Base-by-base conservation (phyloP, 1,284 basidiomycete genomes). In the Moesziomyces sp. region DNA sequence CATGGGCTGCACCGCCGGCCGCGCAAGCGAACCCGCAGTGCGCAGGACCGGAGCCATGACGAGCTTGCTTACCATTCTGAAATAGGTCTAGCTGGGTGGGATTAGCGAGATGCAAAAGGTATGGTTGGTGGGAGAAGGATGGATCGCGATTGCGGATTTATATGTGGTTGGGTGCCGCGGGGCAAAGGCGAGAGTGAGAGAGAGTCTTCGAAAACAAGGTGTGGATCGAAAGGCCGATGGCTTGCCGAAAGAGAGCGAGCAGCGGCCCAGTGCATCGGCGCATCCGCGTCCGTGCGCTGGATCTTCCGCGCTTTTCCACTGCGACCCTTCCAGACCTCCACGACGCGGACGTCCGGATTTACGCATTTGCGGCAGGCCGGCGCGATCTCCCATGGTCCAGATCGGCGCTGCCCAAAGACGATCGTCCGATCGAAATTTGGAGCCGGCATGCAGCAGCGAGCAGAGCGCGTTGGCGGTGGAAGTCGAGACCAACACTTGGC, bases 21-120 rank as follows among this genome's bases (percentile, higher is more conserved):
- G 49, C 57, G 51, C 38, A 40, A 18, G 13, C 26, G 26, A 14
- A 18, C 28, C 26, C 18, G 24, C 23, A 24, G 16, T 18, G 38
- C 52, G 60, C 48, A 54, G 42, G 42, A 53, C 42, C 18, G 60
- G 53, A 21, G 59, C 35, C 26, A 47, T 30, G 40, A 57, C 18
- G 48, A 50, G 70, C 56, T 66, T 66, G 63, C 70, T 73, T 67
- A 73, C 70, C 70, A 73, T 73, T 62, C 61, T 72, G 46, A 10
- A 19, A 19, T 21, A 13, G 18, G 19, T 34, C 23, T 23, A 24
- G 13, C 24, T 34, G 14, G 23, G n/a, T 18, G 19, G 19, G 44
- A 35, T 16, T 38, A 9, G 46, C 7, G 18, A 30, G 35, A 16
- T 46, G 52, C 4, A 5, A 34, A 26, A 24, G 48, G 6, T 28